Evolutionary conservation across 2,329 filamentous ascomycete species (phyloP).

Genomic region (Rhynchosporium agropyri): DNA sequence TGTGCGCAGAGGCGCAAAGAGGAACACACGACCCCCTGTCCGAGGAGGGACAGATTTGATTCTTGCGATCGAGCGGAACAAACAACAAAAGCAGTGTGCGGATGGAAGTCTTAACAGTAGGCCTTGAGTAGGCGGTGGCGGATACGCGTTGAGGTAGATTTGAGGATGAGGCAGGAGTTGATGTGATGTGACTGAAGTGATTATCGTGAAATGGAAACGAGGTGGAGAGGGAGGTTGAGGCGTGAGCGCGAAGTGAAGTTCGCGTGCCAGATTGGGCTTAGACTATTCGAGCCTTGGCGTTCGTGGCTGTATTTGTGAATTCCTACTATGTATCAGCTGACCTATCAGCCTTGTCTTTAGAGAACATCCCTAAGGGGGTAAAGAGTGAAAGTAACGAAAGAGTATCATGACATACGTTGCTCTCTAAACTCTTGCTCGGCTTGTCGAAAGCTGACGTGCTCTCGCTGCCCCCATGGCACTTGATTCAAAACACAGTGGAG

Average conservation of each 20-base stretch:
- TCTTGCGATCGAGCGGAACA: conserved; percentile 24
- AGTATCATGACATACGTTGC: no score
- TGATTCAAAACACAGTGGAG: no score
- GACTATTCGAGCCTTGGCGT: neutral
- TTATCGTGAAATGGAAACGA: conserved; percentile 15
- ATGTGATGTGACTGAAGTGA: conserved; percentile 14
- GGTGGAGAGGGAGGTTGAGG: conserved; percentile 21
- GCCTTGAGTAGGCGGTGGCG: neutral
- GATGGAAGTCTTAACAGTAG: neutral
- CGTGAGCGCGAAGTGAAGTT: conserved; percentile 18
- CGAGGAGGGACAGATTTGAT: conserved; percentile 27
- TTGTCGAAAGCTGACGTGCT: no score
- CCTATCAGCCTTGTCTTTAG: no score
- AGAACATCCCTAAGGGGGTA: no score
- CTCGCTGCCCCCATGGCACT: no score
- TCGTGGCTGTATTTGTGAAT: neutral
- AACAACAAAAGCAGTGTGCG: neutral
- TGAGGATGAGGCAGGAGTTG: conserved; percentile 9
- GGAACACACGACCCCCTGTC: conserved; percentile 32
- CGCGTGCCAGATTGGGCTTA: conserved; percentile 13
- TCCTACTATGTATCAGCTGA: no score
- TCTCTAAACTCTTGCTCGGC: no score
- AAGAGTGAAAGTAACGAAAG: no score
- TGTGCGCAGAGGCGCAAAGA: conserved; percentile 33
- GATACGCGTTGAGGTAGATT: neutral